Percentiles rank a stretch among this genome's conserved stretches.
These are phyloP conservation scores for Vitis riparia DNA, from an alignment of 164 flowering plant species.

Conservation along the genomic window DNA sequence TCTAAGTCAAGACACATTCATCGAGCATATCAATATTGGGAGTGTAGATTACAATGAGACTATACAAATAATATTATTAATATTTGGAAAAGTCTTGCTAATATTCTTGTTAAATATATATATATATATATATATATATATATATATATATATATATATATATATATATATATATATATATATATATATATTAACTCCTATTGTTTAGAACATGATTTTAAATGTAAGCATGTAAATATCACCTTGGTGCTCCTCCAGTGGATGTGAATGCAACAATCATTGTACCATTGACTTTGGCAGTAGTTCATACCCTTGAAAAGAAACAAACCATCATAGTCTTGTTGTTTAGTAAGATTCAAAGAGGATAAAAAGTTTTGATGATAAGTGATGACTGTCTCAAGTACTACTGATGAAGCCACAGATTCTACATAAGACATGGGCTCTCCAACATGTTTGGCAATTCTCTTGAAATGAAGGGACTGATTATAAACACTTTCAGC, in stretches of 20 bases:
- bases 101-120: too few species aligned
- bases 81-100: too few species aligned
- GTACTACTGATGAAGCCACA: constrained; percentile 61
- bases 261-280: constrained; percentile 53
- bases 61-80: too few species aligned
- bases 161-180: too few species aligned
- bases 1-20: too few species aligned
- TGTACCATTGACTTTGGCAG: constrained; percentile 45
- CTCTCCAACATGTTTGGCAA: constrained; percentile 36
- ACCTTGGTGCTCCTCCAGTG: constrained; percentile 59
- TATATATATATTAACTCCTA: not conserved
- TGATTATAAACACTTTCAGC: constrained; percentile 57
- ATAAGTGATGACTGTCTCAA: constrained; percentile 1
- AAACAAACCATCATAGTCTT: not conserved
- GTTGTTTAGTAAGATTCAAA: not conserved
- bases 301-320: constrained; percentile 37
- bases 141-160: too few species aligned
- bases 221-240: not conserved
- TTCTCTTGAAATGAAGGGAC: constrained; percentile 35
- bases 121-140: too few species aligned
- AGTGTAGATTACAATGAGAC: too few species aligned
- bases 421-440: constrained; percentile 52
- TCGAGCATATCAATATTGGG: too few species aligned
- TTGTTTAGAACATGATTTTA: too few species aligned
- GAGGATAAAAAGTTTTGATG: not conserved